These are phyloP conservation scores for Canariomyces notabilis DNA, from an alignment of 2,329 filamentous ascomycete species.

Conservation along the genomic window DNA sequence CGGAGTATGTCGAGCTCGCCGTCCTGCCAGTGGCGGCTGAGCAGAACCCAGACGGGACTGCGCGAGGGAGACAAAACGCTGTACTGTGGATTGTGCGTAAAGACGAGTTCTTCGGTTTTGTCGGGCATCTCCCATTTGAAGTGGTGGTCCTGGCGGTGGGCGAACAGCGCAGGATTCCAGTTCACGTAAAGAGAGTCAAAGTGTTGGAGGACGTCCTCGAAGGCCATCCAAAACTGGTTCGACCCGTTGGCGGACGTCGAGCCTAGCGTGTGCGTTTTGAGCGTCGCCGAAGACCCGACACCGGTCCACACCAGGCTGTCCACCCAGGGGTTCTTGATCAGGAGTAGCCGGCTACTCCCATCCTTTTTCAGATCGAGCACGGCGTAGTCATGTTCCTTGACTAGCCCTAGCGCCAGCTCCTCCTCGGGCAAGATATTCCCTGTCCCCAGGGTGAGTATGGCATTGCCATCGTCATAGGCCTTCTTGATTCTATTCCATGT, in stretches of 20 bases:
- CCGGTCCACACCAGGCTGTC: conserved; percentile 72
- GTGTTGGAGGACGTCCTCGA: conserved; percentile 81
- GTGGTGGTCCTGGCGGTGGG: conserved; percentile 78
- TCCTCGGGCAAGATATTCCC: conserved; percentile 73
- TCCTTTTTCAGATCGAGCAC: conserved; percentile 69
- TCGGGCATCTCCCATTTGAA: conserved; percentile 69
- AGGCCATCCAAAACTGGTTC: conserved; percentile 90
- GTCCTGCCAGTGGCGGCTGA: conserved; percentile 80
- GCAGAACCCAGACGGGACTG: conserved; percentile 73
- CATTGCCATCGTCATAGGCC: conserved; percentile 71
- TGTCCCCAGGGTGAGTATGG: conserved; percentile 86
- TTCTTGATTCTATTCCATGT: conserved; percentile 74
- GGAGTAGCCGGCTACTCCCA: conserved; percentile 59
- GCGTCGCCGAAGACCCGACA: conserved; percentile 33
- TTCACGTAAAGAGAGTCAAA: conserved; percentile 97
- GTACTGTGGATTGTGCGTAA: conserved; percentile 67
- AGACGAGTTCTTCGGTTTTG: conserved; percentile 46
- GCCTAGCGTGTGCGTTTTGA: conserved; percentile 26
- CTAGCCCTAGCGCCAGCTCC: conserved; percentile 74
- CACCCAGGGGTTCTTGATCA: conserved; percentile 96
- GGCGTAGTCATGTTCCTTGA: conserved; percentile 90
- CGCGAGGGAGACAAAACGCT: conserved; percentile 55
- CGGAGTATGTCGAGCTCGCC: conserved; percentile 55
- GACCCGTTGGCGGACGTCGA: conserved; percentile 38
- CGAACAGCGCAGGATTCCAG: conserved; percentile 88